A percentile compares a stretch with the other conserved stretches of the same genome.
Conservation (phyloP, 2,329 filamentous ascomycete species). For the Botrytis sinoallii region DNA sequence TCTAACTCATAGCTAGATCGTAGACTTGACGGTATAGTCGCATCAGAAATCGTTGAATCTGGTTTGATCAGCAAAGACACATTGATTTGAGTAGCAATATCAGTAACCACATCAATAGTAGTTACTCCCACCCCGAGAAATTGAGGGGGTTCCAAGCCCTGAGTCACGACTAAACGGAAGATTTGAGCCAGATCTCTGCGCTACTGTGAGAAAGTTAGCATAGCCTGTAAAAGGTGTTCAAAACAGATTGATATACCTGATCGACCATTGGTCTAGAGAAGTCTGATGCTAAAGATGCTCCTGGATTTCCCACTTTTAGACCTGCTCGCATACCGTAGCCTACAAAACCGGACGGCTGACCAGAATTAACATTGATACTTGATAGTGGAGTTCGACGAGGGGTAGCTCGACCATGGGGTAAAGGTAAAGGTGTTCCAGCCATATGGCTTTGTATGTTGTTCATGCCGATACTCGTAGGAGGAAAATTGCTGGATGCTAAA, state of each 20-base stretch:
- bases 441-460: constrained; percentile 25
- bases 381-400: constrained; percentile 28
- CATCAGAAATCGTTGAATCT: background rate
- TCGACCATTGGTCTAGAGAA: constrained; percentile 26
- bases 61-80: background rate
- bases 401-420: constrained; percentile 24
- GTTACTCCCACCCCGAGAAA: background rate
- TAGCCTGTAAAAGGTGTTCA: background rate
- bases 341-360: constrained; percentile 28
- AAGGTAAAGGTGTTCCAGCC: constrained; percentile 25
- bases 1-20: background rate
- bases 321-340: constrained; percentile 40
- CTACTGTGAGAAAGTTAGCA: constrained; percentile 25
- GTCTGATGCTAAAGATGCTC: constrained; percentile 19
- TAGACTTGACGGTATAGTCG: background rate
- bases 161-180: constrained; percentile 22
- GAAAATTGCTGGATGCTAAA: constrained; percentile 23
- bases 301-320: constrained; percentile 37
- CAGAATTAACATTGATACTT: constrained; percentile 25
- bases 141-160: constrained; percentile 23
- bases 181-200: constrained; percentile 28
- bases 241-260: constrained; percentile 30
- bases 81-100: background rate
- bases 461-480: constrained; percentile 23
- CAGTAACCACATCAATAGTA: constrained; percentile 7